These are phyloP conservation scores for Rutstroemia sp. DNA, from an alignment of 2,329 filamentous ascomycete genomes.

Conservation along the genomic window DNA sequence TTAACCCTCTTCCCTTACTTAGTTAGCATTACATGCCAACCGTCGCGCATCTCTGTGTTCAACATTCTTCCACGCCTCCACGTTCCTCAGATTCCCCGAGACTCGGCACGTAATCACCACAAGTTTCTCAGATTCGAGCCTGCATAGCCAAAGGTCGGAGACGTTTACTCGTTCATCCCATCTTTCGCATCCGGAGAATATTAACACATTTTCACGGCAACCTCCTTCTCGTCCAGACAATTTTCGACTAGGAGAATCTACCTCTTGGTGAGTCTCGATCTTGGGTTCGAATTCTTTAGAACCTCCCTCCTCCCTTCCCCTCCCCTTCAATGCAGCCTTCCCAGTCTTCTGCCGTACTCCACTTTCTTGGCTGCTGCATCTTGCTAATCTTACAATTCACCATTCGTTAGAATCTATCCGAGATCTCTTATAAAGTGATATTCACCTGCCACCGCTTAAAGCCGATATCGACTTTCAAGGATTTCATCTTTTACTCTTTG, in stretches of 20 bases:
- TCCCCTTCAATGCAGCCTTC: slow-evolving; percentile 9
- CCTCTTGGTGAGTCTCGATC: slow-evolving; percentile 5
- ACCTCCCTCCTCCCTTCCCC: neutral
- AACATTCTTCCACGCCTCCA: slow-evolving; percentile 12
- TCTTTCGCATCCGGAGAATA: slow-evolving; percentile 17
- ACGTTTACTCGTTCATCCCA: slow-evolving; percentile 33
- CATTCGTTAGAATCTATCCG: neutral
- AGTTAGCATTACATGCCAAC: slow-evolving; percentile 28
- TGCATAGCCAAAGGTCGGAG: slow-evolving; percentile 24
- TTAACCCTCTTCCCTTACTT: slow-evolving; percentile 18
- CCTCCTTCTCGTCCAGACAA: neutral
- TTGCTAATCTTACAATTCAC: slow-evolving; percentile 8
- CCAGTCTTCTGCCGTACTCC: slow-evolving; percentile 11
- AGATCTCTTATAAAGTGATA: slow-evolving; percentile 8
- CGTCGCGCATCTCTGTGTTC: slow-evolving; percentile 20
- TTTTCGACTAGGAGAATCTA: slow-evolving; percentile 17
- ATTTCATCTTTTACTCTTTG: slow-evolving; percentile 12
- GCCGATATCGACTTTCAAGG: slow-evolving; percentile 12
- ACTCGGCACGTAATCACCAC: slow-evolving; percentile 19
- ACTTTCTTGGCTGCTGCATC: neutral
- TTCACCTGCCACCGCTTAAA: slow-evolving; percentile 13
- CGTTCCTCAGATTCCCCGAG: slow-evolving; percentile 21
- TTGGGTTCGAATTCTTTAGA: neutral
- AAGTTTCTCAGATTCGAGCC: neutral
- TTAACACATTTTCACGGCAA: neutral